Percentiles rank a stretch among this genome's conserved stretches.
These are phyloP conservation scores for Pontederia paniculata DNA, from an alignment of 176 grass and related monocot species.

Conservation along the genomic window DNA sequence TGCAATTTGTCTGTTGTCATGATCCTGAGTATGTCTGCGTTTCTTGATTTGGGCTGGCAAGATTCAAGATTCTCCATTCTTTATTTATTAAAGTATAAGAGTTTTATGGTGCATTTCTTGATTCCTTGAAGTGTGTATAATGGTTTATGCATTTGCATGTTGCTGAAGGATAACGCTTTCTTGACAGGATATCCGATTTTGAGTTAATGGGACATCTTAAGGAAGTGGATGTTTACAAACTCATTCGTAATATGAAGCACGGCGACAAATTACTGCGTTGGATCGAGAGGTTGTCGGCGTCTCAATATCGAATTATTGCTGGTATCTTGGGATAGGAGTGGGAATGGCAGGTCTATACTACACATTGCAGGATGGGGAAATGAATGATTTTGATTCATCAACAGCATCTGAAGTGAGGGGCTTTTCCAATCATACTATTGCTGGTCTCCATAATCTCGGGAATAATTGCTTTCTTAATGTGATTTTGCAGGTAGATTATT, in stretches of 20 bases:
- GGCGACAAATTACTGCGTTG: slow-evolving; percentile 17
- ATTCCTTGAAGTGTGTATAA: too few relatives aligned
- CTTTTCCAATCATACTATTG: slow-evolving; percentile 26
- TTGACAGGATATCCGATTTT: background rate
- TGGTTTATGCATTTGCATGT: too few relatives aligned
- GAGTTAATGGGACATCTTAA: slow-evolving; percentile 7
- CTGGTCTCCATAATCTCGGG: slow-evolving; percentile 75
- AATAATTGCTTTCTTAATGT: slow-evolving; percentile 99
- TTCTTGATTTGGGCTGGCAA: too few relatives aligned
- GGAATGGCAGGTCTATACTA: slow-evolving; percentile 52
- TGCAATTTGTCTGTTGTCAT: too few relatives aligned
- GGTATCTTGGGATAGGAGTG: slow-evolving; percentile 43
- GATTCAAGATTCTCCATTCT: too few relatives aligned
- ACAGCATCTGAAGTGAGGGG: slow-evolving; percentile 26
- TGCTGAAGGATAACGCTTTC: too few relatives aligned
- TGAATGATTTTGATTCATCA: slow-evolving; percentile 9
- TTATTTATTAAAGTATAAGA: too few relatives aligned
- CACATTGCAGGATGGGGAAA: slow-evolving; percentile 22
- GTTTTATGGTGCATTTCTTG: too few relatives aligned
- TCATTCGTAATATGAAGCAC: slow-evolving; percentile 33
- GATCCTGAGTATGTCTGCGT: too few relatives aligned
- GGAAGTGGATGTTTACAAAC: slow-evolving; percentile 4
- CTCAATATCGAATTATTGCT: slow-evolving; percentile 28
- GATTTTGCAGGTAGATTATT: slow-evolving; percentile 55
- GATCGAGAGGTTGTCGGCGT: slow-evolving; percentile 5